Evolutionary conservation across 2,329 filamentous ascomycete genomes (phyloP), one percentile per base, ranked within the genome.

Genomic region (Truncatella angustata): DNA sequence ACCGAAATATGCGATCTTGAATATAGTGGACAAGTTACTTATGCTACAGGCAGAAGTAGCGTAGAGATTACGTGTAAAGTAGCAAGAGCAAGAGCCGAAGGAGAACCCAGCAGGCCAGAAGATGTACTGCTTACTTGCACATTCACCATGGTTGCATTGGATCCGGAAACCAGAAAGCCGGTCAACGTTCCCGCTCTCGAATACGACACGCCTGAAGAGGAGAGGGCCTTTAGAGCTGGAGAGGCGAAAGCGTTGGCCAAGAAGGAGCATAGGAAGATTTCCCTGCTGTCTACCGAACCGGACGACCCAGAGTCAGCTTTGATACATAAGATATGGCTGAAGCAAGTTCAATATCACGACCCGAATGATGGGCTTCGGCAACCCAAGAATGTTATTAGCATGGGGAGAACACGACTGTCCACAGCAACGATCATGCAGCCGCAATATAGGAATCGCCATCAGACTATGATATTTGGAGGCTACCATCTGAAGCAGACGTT

Each of bases 1-100:
- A 87, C 82, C 34, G 87, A 91, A 61, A 90, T 92, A 50, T 91
- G 87, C 58, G 88, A 92, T 66, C 79, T 92, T 9, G 85, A 91
- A 62, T 79, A 90, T 35, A 88, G 85, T 39, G 76, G 76, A 3
- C 73, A 74, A 53, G 75, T 77, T 7, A 77, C 87, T 0, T 91
- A 90, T 64, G 86, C 87, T 0, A 87, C 87, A 1, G 87, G 88
- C 0, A 72, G 87, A 52, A 88, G 84, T 54, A 89, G 85, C 63
- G 82, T 90, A 68, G 87, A 91, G 60, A 84, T 91, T 7, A 88
- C 86, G 0, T 80, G 88, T 58, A 85, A 88, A 64, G 86, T 91
- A 16, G 84, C 86, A 6, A 87, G 86, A 62, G 86, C 82, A 0
- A 80, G 84, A 1, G 71, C 76, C 28, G 72, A 80, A 49, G 86